These are phyloP conservation scores for Parietichytrium sp. DNA, from an alignment of 108 stramenopile genomes.

Conservation along the genomic window DNA sequence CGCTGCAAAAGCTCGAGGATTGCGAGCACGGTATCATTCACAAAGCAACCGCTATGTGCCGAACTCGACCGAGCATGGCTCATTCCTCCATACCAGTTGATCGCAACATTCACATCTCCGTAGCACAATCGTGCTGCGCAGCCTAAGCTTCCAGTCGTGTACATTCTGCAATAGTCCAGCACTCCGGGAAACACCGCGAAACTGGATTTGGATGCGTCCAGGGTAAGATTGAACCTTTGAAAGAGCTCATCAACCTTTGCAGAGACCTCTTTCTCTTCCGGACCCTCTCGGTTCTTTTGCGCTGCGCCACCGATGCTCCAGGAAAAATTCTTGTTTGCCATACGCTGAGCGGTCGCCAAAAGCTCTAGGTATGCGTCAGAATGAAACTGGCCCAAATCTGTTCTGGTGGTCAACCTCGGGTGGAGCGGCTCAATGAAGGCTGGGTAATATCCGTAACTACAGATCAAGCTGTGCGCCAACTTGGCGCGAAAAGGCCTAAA, in stretches of 20 bases:
- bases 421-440: constrained; percentile 4
- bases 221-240: background rate
- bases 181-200: constrained; percentile 41
- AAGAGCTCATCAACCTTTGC: constrained; percentile 24
- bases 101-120: constrained; percentile 64
- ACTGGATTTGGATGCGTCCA: background rate
- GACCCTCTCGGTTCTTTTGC: background rate
- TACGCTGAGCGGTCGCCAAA: constrained; percentile 7
- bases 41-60: constrained; percentile 78
- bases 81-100: constrained; percentile 79
- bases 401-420: background rate
- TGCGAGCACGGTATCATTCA: constrained; percentile 78
- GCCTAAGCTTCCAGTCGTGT: constrained; percentile 62
- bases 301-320: no score
- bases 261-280: background rate
- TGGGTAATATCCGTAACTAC: background rate
- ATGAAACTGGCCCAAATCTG: constrained; percentile 29
- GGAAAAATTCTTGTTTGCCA: background rate
- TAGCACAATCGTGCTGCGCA: constrained; percentile 58
- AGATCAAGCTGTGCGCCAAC: constrained; percentile 4
- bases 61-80: constrained; percentile 73
- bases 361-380: constrained; percentile 18
- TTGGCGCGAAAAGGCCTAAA: constrained; percentile 25
- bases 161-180: constrained; percentile 65
- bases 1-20: constrained; percentile 67